phyloP scores from a whole-genome alignment of 2,329 filamentous ascomycete genomes.

The Alternaria sp. region DNA sequence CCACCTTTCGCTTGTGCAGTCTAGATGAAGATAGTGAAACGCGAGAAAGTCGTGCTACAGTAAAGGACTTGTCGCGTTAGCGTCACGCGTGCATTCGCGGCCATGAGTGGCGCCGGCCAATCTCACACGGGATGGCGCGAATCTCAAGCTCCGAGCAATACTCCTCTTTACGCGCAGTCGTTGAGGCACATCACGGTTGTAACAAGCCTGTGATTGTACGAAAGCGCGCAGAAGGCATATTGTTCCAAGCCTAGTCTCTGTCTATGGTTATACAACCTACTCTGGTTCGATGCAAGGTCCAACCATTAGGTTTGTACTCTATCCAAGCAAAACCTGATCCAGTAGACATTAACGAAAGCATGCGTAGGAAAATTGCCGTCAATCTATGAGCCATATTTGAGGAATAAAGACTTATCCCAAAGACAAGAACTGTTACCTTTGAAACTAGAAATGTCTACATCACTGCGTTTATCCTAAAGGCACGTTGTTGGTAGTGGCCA shows the following conservation, averaged over 20 bases:
- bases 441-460: neutral
- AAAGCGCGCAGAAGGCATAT: neutral
- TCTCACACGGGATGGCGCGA: neutral
- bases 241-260: neutral
- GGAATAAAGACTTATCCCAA: neutral
- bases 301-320: neutral
- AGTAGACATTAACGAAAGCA: neutral
- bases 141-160: conserved; percentile 49
- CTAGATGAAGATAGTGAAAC: neutral
- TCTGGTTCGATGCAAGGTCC: too few species aligned
- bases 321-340: neutral
- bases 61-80: neutral
- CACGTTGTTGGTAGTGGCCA: neutral
- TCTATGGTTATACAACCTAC: neutral
- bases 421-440: neutral
- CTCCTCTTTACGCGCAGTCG: neutral
- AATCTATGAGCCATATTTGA: neutral
- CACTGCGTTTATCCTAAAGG: neutral
- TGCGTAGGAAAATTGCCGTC: too few species aligned
- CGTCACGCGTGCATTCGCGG: neutral
- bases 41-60: neutral
- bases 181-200: neutral
- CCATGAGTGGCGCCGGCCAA: neutral
- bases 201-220: neutral
- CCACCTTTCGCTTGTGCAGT: too few species aligned